Percentiles rank a stretch among this genome's conserved stretches.
phyloP scores from a whole-genome alignment of 1,284 basidiomycete species.

The Melampsora occidentalis region DNA sequence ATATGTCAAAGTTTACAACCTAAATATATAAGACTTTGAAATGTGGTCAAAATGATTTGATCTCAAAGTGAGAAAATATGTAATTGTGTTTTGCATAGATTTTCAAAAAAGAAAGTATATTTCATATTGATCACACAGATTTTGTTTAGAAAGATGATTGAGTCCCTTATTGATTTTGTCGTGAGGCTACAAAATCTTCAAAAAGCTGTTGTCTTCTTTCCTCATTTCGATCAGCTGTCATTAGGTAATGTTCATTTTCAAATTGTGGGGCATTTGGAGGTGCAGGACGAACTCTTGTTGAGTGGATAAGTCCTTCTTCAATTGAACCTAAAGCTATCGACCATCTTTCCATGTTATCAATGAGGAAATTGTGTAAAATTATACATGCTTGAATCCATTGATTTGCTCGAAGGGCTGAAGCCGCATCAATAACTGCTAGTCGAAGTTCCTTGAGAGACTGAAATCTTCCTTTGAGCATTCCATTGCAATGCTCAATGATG shows the following conservation, averaged over 20 bases:
- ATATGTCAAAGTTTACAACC: too few species aligned
- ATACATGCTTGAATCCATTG: not conserved
- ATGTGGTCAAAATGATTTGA: too few species aligned
- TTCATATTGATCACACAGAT: too few species aligned
- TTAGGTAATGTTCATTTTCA: not conserved
- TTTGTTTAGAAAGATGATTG: too few species aligned
- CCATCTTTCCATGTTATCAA: not conserved
- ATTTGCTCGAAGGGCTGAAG: not conserved
- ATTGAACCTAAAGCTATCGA: not conserved
- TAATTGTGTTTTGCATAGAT: too few species aligned
- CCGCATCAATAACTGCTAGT: not conserved
- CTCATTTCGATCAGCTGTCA: not conserved
- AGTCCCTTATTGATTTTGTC: too few species aligned
- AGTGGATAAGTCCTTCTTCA: not conserved
- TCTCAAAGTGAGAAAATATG: too few species aligned
- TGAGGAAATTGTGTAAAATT: not conserved
- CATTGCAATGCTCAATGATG: constrained; percentile 9
- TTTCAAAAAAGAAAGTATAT: too few species aligned
- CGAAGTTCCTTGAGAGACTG: not conserved
- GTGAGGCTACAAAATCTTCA: not conserved
- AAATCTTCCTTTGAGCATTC: not conserved
- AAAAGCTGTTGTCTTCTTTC: not conserved
- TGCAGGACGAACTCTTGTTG: not conserved
- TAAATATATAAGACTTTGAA: too few species aligned
- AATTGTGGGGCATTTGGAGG: not conserved